These are phyloP conservation scores for Trichoderma reesei DNA, from an alignment of 495 filamentous ascomycete species.

Conservation along the genomic window DNA sequence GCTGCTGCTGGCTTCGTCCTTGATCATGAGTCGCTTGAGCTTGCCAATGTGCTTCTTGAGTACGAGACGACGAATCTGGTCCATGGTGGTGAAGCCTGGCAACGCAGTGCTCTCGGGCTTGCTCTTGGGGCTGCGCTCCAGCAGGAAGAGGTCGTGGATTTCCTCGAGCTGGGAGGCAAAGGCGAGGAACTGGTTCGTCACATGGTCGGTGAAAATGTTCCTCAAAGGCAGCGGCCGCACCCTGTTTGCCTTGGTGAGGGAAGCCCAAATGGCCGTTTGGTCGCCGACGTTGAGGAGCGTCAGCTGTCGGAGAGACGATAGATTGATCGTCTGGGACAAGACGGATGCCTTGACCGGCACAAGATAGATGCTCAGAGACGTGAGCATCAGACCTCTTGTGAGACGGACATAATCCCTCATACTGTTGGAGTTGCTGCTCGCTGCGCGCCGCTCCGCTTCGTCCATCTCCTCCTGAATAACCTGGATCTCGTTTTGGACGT, in stretches of 20 bases:
- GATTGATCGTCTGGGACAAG: slow-evolving; percentile 41
- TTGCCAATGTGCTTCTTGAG: slow-evolving; percentile 37
- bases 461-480: slow-evolving; percentile 18
- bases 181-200: slow-evolving; percentile 39
- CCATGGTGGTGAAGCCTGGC: slow-evolving; percentile 35
- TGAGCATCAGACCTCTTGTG: slow-evolving; percentile 44
- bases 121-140: slow-evolving; percentile 41
- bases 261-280: slow-evolving; percentile 47
- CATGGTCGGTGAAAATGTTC: slow-evolving; percentile 52
- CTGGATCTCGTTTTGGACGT: slow-evolving; percentile 18
- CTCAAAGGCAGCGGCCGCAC: slow-evolving; percentile 37
- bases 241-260: slow-evolving; percentile 42
- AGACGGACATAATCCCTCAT: slow-evolving; percentile 43
- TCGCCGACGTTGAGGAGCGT: slow-evolving; percentile 52
- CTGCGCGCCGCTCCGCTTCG: slow-evolving; percentile 15
- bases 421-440: slow-evolving; percentile 8
- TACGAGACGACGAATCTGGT: slow-evolving; percentile 41
- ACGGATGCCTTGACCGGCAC: slow-evolving; percentile 47
- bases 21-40: slow-evolving; percentile 38
- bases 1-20: slow-evolving; percentile 33
- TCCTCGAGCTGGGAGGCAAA: slow-evolving; percentile 40
- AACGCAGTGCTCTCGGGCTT: slow-evolving; percentile 40
- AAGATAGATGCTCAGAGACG: slow-evolving; percentile 43
- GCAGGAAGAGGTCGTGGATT: slow-evolving; percentile 46
- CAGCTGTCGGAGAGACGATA: slow-evolving; percentile 39